Conservation (phyloP, 306 rosid species). For the Pyrus betulifolia region DNA sequence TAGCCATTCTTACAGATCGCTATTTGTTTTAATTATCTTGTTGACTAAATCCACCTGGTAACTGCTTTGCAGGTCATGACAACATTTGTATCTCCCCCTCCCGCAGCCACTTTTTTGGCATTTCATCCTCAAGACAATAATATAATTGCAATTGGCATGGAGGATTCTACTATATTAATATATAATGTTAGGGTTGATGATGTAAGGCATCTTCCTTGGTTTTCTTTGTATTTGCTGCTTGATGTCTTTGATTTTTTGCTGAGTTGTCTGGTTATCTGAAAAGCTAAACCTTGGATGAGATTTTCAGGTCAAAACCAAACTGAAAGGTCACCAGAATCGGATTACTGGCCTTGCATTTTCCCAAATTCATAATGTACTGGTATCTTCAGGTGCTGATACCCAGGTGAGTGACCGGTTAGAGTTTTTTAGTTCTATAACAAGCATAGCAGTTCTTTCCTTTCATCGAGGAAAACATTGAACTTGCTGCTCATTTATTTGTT, state of each 20-base stretch:
- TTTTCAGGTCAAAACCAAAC: slow-evolving; percentile 32
- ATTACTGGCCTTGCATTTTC: slow-evolving; percentile 42
- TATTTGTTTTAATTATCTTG: not conserved
- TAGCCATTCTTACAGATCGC: not conserved
- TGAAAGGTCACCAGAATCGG: slow-evolving; percentile 44
- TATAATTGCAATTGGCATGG: slow-evolving; percentile 44
- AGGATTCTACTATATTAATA: slow-evolving; percentile 37
- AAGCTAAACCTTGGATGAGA: slow-evolving; percentile 3
- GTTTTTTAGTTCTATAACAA: not conserved
- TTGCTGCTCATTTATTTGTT: not conserved
- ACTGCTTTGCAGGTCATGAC: slow-evolving; percentile 32
- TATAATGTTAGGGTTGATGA: slow-evolving; percentile 43
- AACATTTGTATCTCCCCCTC: slow-evolving; percentile 39
- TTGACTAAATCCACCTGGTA: not conserved
- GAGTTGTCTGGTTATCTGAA: not conserved
- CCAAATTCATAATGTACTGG: slow-evolving; percentile 27
- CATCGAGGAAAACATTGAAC: not conserved
- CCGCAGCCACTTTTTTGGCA: slow-evolving; percentile 41
- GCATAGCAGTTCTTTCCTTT: not conserved
- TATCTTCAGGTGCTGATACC: slow-evolving; percentile 40
- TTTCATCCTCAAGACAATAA: slow-evolving; percentile 45
- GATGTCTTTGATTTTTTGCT: not conserved
- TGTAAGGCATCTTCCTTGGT: slow-evolving; percentile 11
- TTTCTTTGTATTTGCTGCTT: not conserved
- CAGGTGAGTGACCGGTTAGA: slow-evolving; percentile 18